Conservation (phyloP, 352 stramenopile species). For the Phytophthora meadii region DNA sequence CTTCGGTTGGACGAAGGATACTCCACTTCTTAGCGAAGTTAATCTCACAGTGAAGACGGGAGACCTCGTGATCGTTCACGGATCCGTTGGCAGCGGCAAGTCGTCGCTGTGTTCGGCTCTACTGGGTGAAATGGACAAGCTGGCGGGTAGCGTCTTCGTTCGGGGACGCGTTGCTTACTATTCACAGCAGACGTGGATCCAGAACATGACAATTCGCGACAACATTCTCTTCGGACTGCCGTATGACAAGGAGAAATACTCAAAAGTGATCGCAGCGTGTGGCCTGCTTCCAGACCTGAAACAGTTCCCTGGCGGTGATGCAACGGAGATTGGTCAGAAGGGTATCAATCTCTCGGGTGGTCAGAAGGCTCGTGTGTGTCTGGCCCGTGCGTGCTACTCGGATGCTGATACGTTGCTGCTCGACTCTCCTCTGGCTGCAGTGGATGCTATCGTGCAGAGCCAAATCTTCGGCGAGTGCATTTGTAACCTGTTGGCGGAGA, state of each 20-base stretch:
- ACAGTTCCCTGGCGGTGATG: not conserved
- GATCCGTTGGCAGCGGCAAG: slow-evolving; percentile 57
- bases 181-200: slow-evolving; percentile 92
- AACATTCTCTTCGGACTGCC: slow-evolving; percentile 94
- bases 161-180: slow-evolving; percentile 62
- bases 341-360: slow-evolving; percentile 94
- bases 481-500: slow-evolving; percentile 40
- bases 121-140: slow-evolving; percentile 87
- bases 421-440: slow-evolving; percentile 92
- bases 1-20: slow-evolving; percentile 41
- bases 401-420: slow-evolving; percentile 54
- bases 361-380: slow-evolving; percentile 85
- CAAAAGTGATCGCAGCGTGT: slow-evolving; percentile 72
- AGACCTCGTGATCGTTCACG: slow-evolving; percentile 62
- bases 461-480: slow-evolving; percentile 82
- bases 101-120: slow-evolving; percentile 61
- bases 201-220: slow-evolving; percentile 93
- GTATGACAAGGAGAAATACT: slow-evolving; percentile 58
- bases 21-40: slow-evolving; percentile 39
- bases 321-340: slow-evolving; percentile 89
- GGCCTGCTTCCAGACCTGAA: slow-evolving; percentile 5
- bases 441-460: slow-evolving; percentile 94
- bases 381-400: slow-evolving; percentile 51
- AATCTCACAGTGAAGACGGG: slow-evolving; percentile 46
- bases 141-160: slow-evolving; percentile 46